Percentiles rank a stretch among this genome's conserved stretches.
Evolutionary conservation across 2,329 filamentous ascomycete genomes (phyloP).

Genomic region (Fusarium brevicatenulatum): DNA sequence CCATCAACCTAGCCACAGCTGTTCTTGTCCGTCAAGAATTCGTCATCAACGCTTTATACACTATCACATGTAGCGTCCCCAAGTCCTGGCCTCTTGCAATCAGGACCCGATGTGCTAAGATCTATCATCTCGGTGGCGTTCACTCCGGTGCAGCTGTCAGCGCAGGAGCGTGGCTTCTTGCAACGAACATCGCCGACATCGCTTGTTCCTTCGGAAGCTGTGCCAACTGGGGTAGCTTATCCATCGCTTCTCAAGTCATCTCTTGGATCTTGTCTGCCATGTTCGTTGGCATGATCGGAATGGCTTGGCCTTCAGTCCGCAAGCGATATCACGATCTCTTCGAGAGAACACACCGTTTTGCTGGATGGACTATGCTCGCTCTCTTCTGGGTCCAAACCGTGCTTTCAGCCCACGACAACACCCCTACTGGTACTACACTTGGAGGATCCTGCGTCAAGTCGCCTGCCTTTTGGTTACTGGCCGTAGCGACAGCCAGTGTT

Average conservation of each 20-base stretch:
- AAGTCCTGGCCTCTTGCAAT: slow-evolving; percentile 59
- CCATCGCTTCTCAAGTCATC: slow-evolving; percentile 57
- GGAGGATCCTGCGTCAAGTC: slow-evolving; percentile 52
- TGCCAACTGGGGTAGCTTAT: slow-evolving; percentile 39
- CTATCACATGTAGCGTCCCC: slow-evolving; percentile 56
- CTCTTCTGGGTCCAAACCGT: slow-evolving; percentile 75
- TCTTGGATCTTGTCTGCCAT: slow-evolving; percentile 69
- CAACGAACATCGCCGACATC: slow-evolving; percentile 48
- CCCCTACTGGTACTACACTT: slow-evolving; percentile 47
- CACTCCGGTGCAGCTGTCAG: slow-evolving; percentile 61
- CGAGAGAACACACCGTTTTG: slow-evolving; percentile 76
- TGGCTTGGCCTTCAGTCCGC: slow-evolving; percentile 72
- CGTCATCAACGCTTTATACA: slow-evolving; percentile 63
- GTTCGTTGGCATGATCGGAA: slow-evolving; percentile 67
- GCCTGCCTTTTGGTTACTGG: slow-evolving; percentile 72
- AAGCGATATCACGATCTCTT: slow-evolving; percentile 73
- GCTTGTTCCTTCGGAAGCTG: slow-evolving; percentile 35
- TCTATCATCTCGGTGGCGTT: slow-evolving; percentile 63
- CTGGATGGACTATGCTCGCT: slow-evolving; percentile 72
- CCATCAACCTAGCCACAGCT: slow-evolving; percentile 60
- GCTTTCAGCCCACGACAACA: slow-evolving; percentile 59
- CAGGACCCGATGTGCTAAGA: slow-evolving; percentile 57
- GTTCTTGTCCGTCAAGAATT: slow-evolving; percentile 64
- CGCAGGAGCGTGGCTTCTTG: slow-evolving; percentile 59
- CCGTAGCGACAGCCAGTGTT: slow-evolving; percentile 70